These are phyloP conservation scores for Komagataella ulmi DNA, from an alignment of 805 yeast species.

Conservation along the genomic window DNA sequence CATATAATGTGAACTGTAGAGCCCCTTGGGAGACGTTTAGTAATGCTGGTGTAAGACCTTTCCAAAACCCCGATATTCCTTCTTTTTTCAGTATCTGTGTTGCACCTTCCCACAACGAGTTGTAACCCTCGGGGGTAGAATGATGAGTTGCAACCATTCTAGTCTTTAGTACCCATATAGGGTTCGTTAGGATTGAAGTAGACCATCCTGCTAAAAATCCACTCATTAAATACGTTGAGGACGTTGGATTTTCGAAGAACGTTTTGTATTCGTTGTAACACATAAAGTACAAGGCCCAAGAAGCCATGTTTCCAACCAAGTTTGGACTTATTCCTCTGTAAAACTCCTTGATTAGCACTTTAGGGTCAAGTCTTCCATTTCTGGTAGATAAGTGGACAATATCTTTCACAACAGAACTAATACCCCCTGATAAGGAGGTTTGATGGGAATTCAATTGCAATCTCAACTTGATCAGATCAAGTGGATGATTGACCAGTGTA, in stretches of 20 bases:
- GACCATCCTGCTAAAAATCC: constrained; percentile 63
- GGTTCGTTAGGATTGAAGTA: constrained; percentile 74
- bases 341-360: constrained; percentile 14
- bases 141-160: constrained; percentile 56
- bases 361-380: constrained; percentile 4
- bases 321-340: constrained; percentile 79
- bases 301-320: constrained; percentile 67
- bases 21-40: constrained; percentile 85
- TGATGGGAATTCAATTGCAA: constrained; percentile 47
- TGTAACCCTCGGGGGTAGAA: constrained; percentile 35
- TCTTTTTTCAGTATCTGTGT: constrained; percentile 30
- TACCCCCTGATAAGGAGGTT: constrained; percentile 15
- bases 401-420: constrained; percentile 9
- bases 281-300: constrained; percentile 85
- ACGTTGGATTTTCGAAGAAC: constrained; percentile 1
- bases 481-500: constrained; percentile 76
- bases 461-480: constrained; percentile 75
- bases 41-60: constrained; percentile 66
- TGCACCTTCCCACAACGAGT: constrained; percentile 43
- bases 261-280: constrained; percentile 54
- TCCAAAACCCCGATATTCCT: constrained; percentile 66
- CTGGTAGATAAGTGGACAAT: constrained; percentile 4
- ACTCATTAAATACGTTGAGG: constrained; percentile 28
- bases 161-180: constrained; percentile 92
- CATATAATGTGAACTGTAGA: constrained; percentile 77